A percentile compares a stretch with the other conserved stretches of the same genome.
Evolutionary conservation across 495 filamentous ascomycete species (phyloP).

Genomic region (Glonium stellatum): DNA sequence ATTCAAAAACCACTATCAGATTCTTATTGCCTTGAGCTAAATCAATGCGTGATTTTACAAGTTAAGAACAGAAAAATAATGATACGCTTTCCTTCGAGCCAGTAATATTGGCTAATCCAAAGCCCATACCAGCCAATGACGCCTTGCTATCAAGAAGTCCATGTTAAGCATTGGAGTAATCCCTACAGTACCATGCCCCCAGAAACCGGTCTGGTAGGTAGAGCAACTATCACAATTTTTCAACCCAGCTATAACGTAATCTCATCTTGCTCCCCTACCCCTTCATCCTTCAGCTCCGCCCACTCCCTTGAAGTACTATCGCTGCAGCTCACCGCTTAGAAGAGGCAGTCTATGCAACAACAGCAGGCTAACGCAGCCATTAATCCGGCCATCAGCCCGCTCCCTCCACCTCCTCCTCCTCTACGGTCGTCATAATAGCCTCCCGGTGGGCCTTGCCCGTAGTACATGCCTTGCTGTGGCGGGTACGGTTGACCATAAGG

Average conservation of each 20-base stretch:
- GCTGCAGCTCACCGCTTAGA: conserved; percentile 30
- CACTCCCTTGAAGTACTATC: conserved; percentile 1
- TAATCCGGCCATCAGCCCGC: conserved; percentile 44
- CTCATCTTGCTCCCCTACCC: conserved; percentile 7
- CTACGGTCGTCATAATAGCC: conserved; percentile 40
- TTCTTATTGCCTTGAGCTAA: too few relatives aligned
- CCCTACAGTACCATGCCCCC: neutral
- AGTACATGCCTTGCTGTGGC: conserved; percentile 31
- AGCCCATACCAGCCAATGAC: neutral
- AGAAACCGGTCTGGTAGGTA: too few relatives aligned
- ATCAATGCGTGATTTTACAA: too few relatives aligned
- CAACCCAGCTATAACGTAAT: neutral
- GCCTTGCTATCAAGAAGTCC: neutral
- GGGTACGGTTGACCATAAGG: conserved; percentile 7
- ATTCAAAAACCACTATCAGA: too few relatives aligned
- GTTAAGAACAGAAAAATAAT: too few relatives aligned
- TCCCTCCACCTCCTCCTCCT: conserved; percentile 27
- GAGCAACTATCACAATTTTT: too few relatives aligned
- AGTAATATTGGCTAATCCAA: too few relatives aligned
- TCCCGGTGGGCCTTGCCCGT: conserved; percentile 30
- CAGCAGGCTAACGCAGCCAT: conserved; percentile 47
- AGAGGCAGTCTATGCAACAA: conserved; percentile 50
- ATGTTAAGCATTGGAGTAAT: neutral
- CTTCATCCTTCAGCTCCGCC: neutral
- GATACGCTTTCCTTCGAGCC: too few relatives aligned